Conservation (phyloP, 805 yeast species). For the Saturnispora dispora region DNA sequence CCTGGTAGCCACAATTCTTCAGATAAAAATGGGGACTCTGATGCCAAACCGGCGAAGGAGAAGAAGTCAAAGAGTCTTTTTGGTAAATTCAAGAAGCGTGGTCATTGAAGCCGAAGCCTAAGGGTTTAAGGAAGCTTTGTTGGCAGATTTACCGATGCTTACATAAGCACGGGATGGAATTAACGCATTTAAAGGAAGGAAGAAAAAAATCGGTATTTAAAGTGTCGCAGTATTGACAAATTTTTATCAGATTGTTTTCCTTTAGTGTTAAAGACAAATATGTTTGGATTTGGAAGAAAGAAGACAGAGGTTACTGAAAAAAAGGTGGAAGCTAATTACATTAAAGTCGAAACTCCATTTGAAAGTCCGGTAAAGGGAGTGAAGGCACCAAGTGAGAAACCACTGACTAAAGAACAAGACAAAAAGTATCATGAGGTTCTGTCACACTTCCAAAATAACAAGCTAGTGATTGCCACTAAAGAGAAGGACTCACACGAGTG, state of each 20-base stretch:
- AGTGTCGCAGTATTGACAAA: background rate
- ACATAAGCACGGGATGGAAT: background rate
- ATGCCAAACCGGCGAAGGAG: conserved; percentile 7
- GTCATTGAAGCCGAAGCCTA: conserved; percentile 8
- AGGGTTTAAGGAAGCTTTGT: background rate
- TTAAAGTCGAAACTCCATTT: conserved; percentile 41
- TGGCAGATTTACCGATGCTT: background rate
- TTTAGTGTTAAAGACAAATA: background rate
- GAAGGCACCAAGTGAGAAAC: conserved; percentile 39
- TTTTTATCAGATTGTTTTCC: background rate
- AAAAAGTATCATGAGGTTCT: conserved; percentile 55
- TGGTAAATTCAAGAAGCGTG: conserved; percentile 17
- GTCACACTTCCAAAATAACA: conserved; percentile 49
- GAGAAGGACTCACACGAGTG: conserved; percentile 36
- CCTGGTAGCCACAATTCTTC: background rate
- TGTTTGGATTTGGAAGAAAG: conserved; percentile 24
- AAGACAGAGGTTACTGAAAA: conserved; percentile 12
- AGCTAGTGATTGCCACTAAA: conserved; percentile 38
- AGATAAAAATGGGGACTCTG: conserved; percentile 2
- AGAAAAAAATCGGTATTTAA: background rate
- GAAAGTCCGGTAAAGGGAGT: conserved; percentile 41
- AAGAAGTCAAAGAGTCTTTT: conserved; percentile 16
- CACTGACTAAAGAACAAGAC: conserved; percentile 46
- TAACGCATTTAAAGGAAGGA: background rate
- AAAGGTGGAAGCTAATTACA: conserved; percentile 12